Base-by-base conservation (phyloP, 371 early-diverging fungal genomes). In the Mortierella sp. region DNA sequence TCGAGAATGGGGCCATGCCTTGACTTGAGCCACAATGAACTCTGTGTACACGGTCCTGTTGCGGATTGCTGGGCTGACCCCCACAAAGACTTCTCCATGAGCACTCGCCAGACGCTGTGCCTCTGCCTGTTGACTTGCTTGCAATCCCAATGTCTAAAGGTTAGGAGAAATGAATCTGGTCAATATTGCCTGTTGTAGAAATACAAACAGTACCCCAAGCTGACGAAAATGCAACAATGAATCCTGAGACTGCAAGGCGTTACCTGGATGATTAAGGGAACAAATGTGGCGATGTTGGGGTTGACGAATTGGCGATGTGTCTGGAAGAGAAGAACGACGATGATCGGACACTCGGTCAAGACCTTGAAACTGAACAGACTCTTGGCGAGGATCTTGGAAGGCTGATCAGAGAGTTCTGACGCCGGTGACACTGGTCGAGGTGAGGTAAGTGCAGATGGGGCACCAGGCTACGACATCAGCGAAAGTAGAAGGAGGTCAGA, bases 271-370 rank as follows among this genome's bases (percentile, higher is more conserved):
- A 98, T 96, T n/a, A 95, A 89, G 0, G 98, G 97, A 8, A 99
- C 93, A 79, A 99, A 96, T 69, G 91, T 91, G 74, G 93, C 92
- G 26, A 98, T 95, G 80, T 96, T 96, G 37, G 91, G 91, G 31
- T 91, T 90, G 26, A 97, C 96, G 71, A 93, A 94, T 57, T 95
- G 93, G 64, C 95, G 91, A 88, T 97, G 85, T 3, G 92, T 92
- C 90, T 98, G 98, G 79, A 98, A 97, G 13, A 98, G 89, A 19
- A 98, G 89, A 0, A 98, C 99, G n/a, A 99, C 96, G 69, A 99
- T 98, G 55, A 98, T 96, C 0, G 99, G 99, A 77, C 98, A 97
- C 82, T 99, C 99, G 0, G 97, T 97, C 82, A 99, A 82, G 16
- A 99, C 98, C 88, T 98, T 99, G 92, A 99, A 99, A 74, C 97